Evolutionary conservation across 2,329 filamentous ascomycete genomes (phyloP).

Genomic region (Colletotrichum sp.): DNA sequence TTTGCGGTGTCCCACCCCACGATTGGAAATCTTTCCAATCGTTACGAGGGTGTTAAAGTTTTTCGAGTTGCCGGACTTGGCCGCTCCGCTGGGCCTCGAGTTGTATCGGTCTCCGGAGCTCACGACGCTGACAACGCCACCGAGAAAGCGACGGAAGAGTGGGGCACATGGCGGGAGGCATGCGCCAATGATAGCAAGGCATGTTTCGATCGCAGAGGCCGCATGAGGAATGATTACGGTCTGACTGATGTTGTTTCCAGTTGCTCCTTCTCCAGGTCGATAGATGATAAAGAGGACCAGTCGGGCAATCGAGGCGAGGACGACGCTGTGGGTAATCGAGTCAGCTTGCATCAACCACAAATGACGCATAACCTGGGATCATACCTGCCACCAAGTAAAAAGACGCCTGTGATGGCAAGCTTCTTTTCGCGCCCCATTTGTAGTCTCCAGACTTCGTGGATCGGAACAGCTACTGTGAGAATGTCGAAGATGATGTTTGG

Average conservation of each 20-base stretch:
- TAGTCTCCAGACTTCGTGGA: neutral
- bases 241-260: neutral
- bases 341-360: neutral
- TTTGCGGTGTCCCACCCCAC: neutral
- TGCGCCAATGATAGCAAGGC: neutral
- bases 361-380: neutral
- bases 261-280: neutral
- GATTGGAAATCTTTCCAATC: neutral
- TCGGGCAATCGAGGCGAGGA: neutral
- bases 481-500: neutral
- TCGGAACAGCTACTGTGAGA: neutral
- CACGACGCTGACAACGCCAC: neutral
- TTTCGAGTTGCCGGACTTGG: neutral
- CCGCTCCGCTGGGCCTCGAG: neutral
- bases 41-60: neutral
- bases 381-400: neutral
- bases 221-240: neutral
- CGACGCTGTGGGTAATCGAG: neutral
- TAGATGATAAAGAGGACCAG: neutral
- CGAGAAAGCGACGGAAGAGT: neutral
- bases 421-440: neutral
- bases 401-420: neutral
- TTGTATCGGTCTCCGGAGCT: neutral
- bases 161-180: neutral
- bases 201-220: neutral